Base-by-base conservation (phyloP, 257 asterid species). In the Agastache rugosa region DNA sequence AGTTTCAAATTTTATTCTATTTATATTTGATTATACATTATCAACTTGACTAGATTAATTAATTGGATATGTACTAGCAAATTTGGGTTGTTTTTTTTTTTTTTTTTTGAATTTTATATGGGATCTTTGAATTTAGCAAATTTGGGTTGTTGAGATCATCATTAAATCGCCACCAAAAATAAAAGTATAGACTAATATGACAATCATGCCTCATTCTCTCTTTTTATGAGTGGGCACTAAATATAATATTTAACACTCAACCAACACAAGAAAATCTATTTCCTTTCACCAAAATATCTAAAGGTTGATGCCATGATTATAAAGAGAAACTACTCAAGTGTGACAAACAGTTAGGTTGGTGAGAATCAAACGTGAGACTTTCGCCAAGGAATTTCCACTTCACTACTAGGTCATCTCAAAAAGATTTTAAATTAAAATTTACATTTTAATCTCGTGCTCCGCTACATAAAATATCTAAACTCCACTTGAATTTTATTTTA, bases 201-300 rank as follows among this genome's bases (percentile, higher is more conserved):
- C 9, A 8, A 72, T 47, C 10, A 47, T 63, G 39, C 16, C 35
- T 37, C 0, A 11, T 37, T 37, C 41, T 31, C 5, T 3, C 22
- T 19, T 27, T 8, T 63, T 61, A 35, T 34, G 42, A 73, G 77
- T 73, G 77, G 54, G 22, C 48, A 50, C 63, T 34, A 68, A 19
- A 35, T 35, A 19, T 63, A 19, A 48, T 48, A 16, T 42, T 67
- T 45, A 47, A 34, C 42, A 22, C 29, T 12, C 70, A 34, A n/a
- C 35, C 35, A n/a, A 34, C 48, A 63, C 29, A 1, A 17, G 20
- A 41, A 39, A 17, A 12, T 14, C 2, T 41, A 41, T 6, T 64
- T 63, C 22, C 31, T 22, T 11, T 41, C 54, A 64, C 54, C 35
- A 11, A 12, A 42, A 22, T 20, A 6, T 11, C 5, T 20, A 64